These are phyloP conservation scores for Mortierella sp. DNA, from an alignment of 371 early-diverging fungal species.

Conservation along the genomic window DNA sequence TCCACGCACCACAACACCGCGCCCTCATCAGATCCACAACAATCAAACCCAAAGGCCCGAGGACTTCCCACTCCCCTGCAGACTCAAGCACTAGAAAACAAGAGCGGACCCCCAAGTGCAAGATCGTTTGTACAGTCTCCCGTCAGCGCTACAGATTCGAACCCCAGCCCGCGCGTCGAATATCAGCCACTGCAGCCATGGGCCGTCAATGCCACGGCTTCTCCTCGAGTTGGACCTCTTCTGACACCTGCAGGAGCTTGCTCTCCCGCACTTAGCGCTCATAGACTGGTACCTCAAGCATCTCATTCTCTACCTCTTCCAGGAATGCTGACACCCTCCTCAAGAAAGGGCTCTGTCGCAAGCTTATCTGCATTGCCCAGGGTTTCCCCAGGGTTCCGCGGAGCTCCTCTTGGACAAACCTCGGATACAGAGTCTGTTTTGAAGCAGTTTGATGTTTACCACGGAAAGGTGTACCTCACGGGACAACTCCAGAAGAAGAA, in stretches of 20 bases:
- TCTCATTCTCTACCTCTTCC: conserved; percentile 35
- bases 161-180: too few relatives aligned
- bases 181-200: conserved; percentile 23
- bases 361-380: conserved; percentile 23
- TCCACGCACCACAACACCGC: conserved; percentile 4
- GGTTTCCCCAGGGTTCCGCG: conserved; percentile 47
- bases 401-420: conserved; percentile 50
- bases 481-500: conserved; percentile 52
- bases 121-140: conserved; percentile 16
- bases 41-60: conserved; percentile 15
- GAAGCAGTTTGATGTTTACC: conserved; percentile 53
- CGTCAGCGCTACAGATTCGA: conserved; percentile 9
- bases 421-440: conserved; percentile 54
- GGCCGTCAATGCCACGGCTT: conserved; percentile 4
- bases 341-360: conserved; percentile 43
- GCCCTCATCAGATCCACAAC: conserved; percentile 13
- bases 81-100: conserved; percentile 19
- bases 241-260: conserved; percentile 28
- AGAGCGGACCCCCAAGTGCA: conserved; percentile 5
- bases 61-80: conserved; percentile 32
- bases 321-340: conserved; percentile 25
- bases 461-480: conserved; percentile 34
- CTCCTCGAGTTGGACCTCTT: conserved; percentile 44
- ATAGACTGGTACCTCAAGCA: conserved; percentile 11
- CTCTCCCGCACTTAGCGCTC: conserved; percentile 32